phyloP scores from a whole-genome alignment of 805 yeast species.

The Candida nemodendra region DNA sequence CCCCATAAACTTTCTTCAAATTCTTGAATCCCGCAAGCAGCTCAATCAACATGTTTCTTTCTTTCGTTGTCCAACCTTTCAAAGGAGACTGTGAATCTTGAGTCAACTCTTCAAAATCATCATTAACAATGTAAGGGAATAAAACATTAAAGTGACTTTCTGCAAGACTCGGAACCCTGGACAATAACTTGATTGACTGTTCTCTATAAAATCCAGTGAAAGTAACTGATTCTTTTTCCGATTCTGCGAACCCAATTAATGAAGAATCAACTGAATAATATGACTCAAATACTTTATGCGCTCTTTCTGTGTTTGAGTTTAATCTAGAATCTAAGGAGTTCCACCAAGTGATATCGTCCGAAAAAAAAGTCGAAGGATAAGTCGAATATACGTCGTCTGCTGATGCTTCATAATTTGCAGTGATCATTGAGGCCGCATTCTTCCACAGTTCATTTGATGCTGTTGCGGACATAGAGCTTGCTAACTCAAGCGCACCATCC shows the following conservation, averaged over 20 bases:
- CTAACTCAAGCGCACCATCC: conserved; percentile 66
- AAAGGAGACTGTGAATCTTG: conserved; percentile 23
- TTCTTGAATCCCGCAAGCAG: conserved; percentile 64
- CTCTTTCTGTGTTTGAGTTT: conserved; percentile 37
- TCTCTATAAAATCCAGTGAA: conserved; percentile 49
- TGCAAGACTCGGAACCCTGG: conserved; percentile 61
- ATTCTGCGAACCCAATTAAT: conserved; percentile 37
- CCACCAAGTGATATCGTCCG: conserved; percentile 33
- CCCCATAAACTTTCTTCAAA: conserved; percentile 51
- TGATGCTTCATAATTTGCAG: conserved; percentile 19
- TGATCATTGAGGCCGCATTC: conserved; percentile 38
- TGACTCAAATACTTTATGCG: conserved; percentile 27
- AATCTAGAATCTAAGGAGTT: conserved; percentile 46
- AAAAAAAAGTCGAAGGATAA: conserved; percentile 7
- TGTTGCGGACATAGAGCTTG: conserved; percentile 46
- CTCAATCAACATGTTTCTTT: conserved; percentile 56
- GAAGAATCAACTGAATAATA: conserved; percentile 38
- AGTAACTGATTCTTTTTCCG: conserved; percentile 34
- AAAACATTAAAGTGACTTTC: conserved; percentile 60
- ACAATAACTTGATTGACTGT: conserved; percentile 57
- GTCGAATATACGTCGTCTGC: conserved; percentile 19
- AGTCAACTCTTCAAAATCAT: conserved; percentile 33
- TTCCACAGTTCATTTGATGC: conserved; percentile 55
- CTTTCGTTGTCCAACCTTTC: conserved; percentile 37
- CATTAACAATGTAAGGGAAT: conserved; percentile 54